Evolutionary conservation across 768 basidiomycete species (phyloP).

Genomic region (Infundibulicybe gibba): DNA sequence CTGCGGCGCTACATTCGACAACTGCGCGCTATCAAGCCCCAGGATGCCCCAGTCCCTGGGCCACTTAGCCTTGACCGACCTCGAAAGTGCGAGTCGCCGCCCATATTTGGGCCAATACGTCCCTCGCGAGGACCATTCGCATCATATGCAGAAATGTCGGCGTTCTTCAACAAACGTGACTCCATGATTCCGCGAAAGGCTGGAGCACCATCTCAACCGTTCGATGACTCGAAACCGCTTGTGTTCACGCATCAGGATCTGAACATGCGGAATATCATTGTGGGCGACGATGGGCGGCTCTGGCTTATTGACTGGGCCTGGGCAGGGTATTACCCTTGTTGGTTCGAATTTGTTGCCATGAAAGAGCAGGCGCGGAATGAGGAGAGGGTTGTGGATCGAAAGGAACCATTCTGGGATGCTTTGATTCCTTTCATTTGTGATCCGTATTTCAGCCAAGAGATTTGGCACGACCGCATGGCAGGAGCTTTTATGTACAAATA

Average conservation of each 20-base stretch:
- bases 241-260: conserved; percentile 18
- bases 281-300: conserved; percentile 12
- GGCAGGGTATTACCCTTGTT: conserved; percentile 14
- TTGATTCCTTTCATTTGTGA: too few species aligned
- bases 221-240: conserved; percentile 15
- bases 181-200: not conserved
- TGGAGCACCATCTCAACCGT: conserved; percentile 4
- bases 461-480: too few species aligned
- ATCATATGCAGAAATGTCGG: conserved; percentile 9
- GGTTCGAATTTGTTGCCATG: conserved; percentile 11
- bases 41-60: conserved; percentile 6
- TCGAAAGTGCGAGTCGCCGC: conserved; percentile 4
- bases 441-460: too few species aligned
- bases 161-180: conserved; percentile 9
- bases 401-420: too few species aligned
- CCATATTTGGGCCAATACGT: conserved; percentile 9
- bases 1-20: conserved; percentile 16
- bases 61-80: conserved; percentile 8
- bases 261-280: conserved; percentile 12
- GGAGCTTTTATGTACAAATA: too few species aligned
- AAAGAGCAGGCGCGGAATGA: too few species aligned
- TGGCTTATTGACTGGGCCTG: conserved; percentile 18
- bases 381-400: too few species aligned
- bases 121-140: conserved; percentile 11
- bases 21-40: conserved; percentile 9